These are phyloP conservation scores for rapeseed (Brassica napus) DNA, from an alignment of 345 rosid species.

Conservation along the genomic window DNA sequence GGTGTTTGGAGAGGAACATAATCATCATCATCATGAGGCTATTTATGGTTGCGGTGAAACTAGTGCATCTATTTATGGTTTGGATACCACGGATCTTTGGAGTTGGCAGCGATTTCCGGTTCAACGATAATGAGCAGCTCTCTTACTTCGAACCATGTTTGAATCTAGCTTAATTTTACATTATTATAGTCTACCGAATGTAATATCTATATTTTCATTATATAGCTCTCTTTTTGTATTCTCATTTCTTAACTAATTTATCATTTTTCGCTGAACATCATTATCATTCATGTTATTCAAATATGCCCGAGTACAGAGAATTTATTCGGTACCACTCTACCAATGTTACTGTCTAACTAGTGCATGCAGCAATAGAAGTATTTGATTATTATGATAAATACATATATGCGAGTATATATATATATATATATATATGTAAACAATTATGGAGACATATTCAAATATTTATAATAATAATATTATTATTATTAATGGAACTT, in stretches of 20 bases:
- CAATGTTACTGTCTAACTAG: neutral
- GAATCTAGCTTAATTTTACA: neutral
- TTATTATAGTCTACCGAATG: neutral
- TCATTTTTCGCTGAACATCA: neutral
- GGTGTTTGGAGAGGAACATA: neutral
- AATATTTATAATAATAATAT: too few species aligned
- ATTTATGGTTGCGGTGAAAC: neutral
- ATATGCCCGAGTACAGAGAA: neutral
- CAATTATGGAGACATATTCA: neutral
- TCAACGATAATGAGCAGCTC: neutral
- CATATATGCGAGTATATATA: neutral
- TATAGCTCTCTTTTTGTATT: neutral
- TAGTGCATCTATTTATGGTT: neutral
- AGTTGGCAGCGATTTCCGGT: neutral
- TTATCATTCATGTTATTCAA: neutral
- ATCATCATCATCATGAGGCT: neutral
- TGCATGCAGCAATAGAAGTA: neutral
- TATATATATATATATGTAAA: neutral
- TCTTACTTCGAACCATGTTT: neutral
- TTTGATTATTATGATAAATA: neutral
- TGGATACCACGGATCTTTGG: neutral
- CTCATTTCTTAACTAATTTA: neutral
- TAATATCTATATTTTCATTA: neutral
- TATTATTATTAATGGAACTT: neutral
- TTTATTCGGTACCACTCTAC: neutral